Percentiles rank a stretch among this genome's conserved stretches.
Evolutionary conservation across 176 grass and related monocot genomes (phyloP).

Genomic region (Oryza punctata): DNA sequence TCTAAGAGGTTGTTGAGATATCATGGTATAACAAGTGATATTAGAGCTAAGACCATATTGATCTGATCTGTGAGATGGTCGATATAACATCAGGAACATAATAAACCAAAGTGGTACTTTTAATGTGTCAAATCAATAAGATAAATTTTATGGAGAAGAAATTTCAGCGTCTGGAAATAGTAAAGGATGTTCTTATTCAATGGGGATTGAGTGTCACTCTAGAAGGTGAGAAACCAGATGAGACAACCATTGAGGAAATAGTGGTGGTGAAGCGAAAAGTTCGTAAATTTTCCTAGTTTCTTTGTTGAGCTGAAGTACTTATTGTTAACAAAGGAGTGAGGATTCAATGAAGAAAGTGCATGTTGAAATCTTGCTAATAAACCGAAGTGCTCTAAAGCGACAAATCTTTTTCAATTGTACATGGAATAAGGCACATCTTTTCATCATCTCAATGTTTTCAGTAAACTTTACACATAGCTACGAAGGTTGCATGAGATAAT

Average conservation of each 20-base stretch:
- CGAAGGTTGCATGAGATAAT: neutral
- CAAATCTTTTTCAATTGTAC: neutral
- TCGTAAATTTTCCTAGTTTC: neutral
- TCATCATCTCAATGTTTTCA: neutral
- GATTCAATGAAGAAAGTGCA: neutral
- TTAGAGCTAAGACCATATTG: neutral
- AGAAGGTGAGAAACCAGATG: neutral
- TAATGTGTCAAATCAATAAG: too few relatives aligned
- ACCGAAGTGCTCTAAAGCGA: neutral
- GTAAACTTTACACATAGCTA: too few relatives aligned
- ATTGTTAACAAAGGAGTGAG: neutral
- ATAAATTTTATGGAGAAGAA: too few relatives aligned
- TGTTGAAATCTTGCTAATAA: neutral
- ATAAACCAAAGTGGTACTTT: neutral
- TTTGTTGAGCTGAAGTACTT: neutral
- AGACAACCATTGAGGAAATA: neutral
- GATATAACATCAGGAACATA: neutral
- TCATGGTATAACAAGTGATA: neutral
- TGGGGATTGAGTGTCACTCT: neutral
- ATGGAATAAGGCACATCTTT: neutral
- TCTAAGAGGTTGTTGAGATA: neutral
- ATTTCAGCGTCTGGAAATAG: neutral
- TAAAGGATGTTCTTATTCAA: neutral
- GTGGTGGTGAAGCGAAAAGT: neutral
- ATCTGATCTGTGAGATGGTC: neutral